Percentiles rank a stretch among this genome's conserved stretches.
These are phyloP conservation scores for Afroboletus lepidellus DNA, from an alignment of 1,284 basidiomycete genomes.

Conservation along the genomic window DNA sequence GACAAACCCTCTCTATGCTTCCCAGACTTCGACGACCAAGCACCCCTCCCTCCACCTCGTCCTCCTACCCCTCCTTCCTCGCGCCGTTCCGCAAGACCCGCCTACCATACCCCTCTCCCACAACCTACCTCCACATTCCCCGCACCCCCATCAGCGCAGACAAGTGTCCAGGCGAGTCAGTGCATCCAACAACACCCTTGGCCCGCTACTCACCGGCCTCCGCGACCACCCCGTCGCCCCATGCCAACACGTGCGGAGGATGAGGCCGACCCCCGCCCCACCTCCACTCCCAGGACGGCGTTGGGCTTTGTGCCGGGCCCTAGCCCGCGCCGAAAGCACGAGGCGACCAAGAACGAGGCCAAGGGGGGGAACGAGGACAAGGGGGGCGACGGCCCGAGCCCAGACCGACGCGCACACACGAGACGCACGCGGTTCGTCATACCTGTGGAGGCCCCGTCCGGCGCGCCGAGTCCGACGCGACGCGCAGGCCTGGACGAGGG, in stretches of 20 bases:
- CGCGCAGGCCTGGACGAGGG: neutral
- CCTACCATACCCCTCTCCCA: neutral
- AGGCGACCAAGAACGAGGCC: neutral
- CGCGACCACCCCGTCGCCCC: neutral
- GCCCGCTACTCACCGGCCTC: neutral
- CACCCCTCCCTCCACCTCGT: conserved; percentile 1
- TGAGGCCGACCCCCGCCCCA: neutral
- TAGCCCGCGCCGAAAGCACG: neutral
- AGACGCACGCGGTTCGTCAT: conserved; percentile 19
- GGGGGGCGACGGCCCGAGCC: neutral
- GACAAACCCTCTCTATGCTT: neutral
- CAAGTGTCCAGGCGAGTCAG: conserved; percentile 1
- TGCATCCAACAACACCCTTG: neutral
- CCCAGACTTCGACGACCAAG: neutral
- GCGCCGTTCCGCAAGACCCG: neutral
- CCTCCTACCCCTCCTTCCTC: conserved; percentile 16
- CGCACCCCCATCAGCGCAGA: neutral
- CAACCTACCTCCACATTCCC: neutral
- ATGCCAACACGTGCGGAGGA: neutral
- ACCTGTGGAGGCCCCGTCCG: neutral
- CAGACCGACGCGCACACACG: neutral
- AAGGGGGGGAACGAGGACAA: neutral
- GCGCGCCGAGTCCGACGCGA: neutral
- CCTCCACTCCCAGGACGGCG: neutral
- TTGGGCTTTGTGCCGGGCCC: neutral